Percentiles rank a stretch among this genome's conserved stretches.
Evolutionary conservation across 192 early-diverging fungal genomes (phyloP).

Genomic region (Rhizophagus sp.): DNA sequence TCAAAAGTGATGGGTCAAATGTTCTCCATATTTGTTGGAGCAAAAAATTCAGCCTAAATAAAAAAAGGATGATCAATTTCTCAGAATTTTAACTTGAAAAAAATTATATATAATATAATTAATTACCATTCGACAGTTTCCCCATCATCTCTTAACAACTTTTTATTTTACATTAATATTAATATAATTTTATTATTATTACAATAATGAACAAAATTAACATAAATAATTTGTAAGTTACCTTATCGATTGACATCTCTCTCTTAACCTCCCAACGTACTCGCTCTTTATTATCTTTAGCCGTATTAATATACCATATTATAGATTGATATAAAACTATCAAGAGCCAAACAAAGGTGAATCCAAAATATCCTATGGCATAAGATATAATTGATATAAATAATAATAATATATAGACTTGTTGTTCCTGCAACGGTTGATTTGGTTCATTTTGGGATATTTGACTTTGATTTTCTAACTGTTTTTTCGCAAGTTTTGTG

Average conservation of each 20-base stretch:
- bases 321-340: neutral
- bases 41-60: slow-evolving; percentile 17
- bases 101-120: neutral
- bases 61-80: neutral
- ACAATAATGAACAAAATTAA: neutral
- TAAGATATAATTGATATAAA: neutral
- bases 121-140: slow-evolving; percentile 31
- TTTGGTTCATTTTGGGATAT: neutral
- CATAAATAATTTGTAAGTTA: neutral
- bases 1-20: slow-evolving; percentile 17
- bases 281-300: slow-evolving; percentile 12
- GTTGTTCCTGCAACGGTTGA: neutral
- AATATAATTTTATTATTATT: neutral
- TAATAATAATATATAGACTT: neutral
- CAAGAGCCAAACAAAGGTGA: neutral
- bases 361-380: neutral
- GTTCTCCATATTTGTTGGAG: slow-evolving; percentile 28
- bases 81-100: neutral
- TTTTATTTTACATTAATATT: neutral
- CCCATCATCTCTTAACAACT: slow-evolving; percentile 5
- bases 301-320: neutral
- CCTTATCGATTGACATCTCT: neutral
- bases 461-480: neutral
- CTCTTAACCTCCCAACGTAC: neutral
- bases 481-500: neutral